Conservation (phyloP, 75 land plant genomes). For the Pinus albicaulis region DNA sequence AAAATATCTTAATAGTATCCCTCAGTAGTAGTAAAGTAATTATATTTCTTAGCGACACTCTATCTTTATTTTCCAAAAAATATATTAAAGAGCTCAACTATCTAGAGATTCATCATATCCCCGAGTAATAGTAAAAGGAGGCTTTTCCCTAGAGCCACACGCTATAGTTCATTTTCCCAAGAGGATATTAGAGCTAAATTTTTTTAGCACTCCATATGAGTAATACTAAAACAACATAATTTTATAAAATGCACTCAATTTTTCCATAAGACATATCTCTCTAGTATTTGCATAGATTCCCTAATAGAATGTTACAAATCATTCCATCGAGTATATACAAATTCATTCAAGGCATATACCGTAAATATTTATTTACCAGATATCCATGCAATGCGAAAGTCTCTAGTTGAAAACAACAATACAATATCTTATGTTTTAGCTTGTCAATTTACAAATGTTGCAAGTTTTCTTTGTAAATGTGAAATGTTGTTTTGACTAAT, state of each 20-base stretch:
- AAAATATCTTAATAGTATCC: no score
- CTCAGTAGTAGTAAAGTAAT: no score
- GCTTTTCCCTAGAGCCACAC: no score
- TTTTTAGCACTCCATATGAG: not conserved
- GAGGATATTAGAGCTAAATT: not conserved
- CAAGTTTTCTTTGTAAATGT: not conserved
- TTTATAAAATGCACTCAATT: not conserved
- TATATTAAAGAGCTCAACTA: no score
- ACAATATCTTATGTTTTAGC: not conserved
- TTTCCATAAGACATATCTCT: not conserved
- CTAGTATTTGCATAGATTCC: not conserved
- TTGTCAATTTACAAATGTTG: not conserved
- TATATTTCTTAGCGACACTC: no score
- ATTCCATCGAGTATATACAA: not conserved
- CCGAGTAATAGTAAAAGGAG: no score
- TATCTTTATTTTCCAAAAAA: no score
- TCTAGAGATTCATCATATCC: no score
- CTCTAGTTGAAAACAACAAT: not conserved
- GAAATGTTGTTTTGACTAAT: not conserved
- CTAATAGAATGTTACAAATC: not conserved
- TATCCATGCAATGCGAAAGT: not conserved
- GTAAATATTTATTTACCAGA: no score
- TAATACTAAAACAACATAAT: not conserved
- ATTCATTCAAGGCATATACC: no score
- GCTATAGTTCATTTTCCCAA: not conserved